Evolutionary conservation across 1,139 yeast genomes (phyloP).

Genomic region (Candida sojae): DNA sequence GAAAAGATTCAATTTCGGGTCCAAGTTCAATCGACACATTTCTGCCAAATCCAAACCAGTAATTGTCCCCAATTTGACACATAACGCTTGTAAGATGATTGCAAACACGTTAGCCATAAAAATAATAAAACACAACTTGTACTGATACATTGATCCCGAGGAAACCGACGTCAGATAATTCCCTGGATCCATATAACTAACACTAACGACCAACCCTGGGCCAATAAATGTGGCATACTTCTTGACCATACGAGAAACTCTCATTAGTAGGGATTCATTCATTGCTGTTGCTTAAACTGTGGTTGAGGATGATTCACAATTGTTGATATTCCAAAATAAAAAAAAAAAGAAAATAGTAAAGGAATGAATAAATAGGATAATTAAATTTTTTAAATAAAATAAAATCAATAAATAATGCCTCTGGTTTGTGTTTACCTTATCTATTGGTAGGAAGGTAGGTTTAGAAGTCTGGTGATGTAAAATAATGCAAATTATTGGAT

Average conservation of each 20-base stretch:
- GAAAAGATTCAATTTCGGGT: constrained; percentile 54
- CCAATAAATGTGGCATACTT: constrained; percentile 70
- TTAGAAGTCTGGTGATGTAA: constrained; percentile 1
- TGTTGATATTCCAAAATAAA: not conserved
- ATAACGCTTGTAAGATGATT: constrained; percentile 66
- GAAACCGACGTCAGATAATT: constrained; percentile 80
- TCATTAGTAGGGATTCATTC: constrained; percentile 1
- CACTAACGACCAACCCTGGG: constrained; percentile 77
- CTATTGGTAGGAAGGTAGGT: not conserved
- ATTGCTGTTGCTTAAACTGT: not conserved
- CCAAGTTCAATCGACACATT: constrained; percentile 67
- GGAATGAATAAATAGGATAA: not conserved
- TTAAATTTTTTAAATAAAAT: not conserved
- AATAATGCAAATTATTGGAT: not conserved
- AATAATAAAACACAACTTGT: constrained; percentile 62
- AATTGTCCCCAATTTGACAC: constrained; percentile 75
- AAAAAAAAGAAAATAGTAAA: not conserved
- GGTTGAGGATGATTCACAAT: not conserved
- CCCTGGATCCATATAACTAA: constrained; percentile 83
- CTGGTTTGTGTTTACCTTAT: no score
- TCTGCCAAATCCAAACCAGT: constrained; percentile 80
- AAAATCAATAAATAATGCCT: no score
- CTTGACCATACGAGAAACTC: constrained; percentile 15
- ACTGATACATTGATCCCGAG: constrained; percentile 73
- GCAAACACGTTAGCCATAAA: constrained; percentile 71